These are phyloP conservation scores for Gnaphalium uliginosum DNA, from an alignment of 129 eudicot species.

Conservation along the genomic window DNA sequence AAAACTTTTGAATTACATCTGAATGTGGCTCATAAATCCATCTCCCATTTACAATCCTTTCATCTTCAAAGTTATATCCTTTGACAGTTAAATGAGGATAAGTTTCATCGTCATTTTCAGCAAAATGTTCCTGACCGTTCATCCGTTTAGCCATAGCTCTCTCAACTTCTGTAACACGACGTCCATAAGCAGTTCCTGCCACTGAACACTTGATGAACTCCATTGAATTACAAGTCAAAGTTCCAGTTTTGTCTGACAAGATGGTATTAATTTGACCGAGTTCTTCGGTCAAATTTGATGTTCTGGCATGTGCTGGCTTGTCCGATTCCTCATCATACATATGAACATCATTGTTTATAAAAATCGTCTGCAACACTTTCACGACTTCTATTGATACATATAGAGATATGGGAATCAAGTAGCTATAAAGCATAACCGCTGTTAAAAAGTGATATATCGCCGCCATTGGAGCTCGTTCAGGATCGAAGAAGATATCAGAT, in stretches of 20 bases:
- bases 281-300: constrained; percentile 70
- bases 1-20: constrained; percentile 51
- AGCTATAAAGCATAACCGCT: constrained; percentile 66
- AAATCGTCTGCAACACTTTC: constrained; percentile 56
- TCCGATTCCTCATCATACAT: constrained; percentile 67
- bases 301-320: constrained; percentile 66
- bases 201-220: constrained; percentile 55
- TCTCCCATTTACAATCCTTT: constrained; percentile 47
- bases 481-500: constrained; percentile 53
- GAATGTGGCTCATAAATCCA: constrained; percentile 57
- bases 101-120: neutral
- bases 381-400: constrained; percentile 69
- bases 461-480: constrained; percentile 70
- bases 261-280: constrained; percentile 69
- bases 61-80: constrained; percentile 64
- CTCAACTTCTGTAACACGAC: constrained; percentile 51
- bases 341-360: constrained; percentile 56
- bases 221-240: constrained; percentile 59
- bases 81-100: constrained; percentile 34
- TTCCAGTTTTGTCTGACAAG: constrained; percentile 61
- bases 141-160: constrained; percentile 42
- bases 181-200: constrained; percentile 53
- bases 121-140: constrained; percentile 32
- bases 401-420: constrained; percentile 79
- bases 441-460: constrained; percentile 75